phyloP scores from a whole-genome alignment of 768 basidiomycete species.

The Rhodotorula taiwanensis region DNA sequence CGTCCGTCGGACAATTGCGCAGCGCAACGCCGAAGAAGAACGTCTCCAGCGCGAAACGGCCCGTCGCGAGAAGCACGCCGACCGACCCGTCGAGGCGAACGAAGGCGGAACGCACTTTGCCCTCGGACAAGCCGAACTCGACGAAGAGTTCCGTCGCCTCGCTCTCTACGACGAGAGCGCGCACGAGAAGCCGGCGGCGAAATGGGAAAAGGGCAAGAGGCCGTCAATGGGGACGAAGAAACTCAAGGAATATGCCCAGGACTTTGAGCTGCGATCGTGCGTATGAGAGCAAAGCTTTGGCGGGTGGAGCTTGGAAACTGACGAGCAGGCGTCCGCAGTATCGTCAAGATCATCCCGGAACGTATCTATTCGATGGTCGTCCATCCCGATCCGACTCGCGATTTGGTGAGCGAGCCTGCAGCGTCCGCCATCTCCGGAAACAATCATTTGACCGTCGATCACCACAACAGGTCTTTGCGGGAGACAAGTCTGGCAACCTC shows the following conservation, averaged over 20 bases:
- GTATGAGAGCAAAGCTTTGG: too few species aligned
- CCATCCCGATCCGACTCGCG: conserved; percentile 44
- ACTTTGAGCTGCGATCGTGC: conserved; percentile 13
- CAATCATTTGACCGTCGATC: too few species aligned
- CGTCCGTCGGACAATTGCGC: not conserved
- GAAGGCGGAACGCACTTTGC: not conserved
- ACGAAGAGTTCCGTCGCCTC: not conserved
- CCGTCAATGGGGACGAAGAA: not conserved
- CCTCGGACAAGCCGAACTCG: not conserved
- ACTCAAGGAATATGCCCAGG: not conserved
- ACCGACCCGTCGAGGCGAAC: conserved; percentile 1
- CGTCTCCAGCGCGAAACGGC: not conserved
- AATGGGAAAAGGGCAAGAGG: conserved; percentile 2
- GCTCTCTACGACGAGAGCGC: not conserved
- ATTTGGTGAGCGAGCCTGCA: conserved; percentile 39
- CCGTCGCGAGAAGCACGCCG: conserved; percentile 1
- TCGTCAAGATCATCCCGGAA: conserved; percentile 42
- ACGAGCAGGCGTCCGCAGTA: not conserved
- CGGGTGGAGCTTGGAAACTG: not conserved
- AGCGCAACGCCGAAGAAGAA: not conserved
- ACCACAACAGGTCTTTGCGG: conserved; percentile 31
- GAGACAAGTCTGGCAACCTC: conserved; percentile 33
- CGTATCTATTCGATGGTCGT: conserved; percentile 47
- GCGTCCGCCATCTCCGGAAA: not conserved
- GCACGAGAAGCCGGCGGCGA: not conserved